Evolutionary conservation across 2,329 filamentous ascomycete species (phyloP).

Genomic region (Arthrinium puccinioides): DNA sequence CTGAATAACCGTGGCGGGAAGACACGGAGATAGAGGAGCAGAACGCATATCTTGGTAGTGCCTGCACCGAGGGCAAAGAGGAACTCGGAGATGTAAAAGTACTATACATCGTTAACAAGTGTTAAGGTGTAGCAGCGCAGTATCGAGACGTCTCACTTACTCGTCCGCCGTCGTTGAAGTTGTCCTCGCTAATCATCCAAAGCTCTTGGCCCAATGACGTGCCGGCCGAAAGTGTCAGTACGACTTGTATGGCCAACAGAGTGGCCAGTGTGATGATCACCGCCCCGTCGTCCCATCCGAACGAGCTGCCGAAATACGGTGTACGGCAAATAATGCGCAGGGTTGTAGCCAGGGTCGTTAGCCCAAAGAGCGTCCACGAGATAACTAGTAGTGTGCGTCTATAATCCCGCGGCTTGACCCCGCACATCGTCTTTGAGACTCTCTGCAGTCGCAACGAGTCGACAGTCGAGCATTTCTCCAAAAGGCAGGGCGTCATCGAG

Average conservation of each 20-base stretch:
- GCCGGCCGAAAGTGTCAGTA: background rate
- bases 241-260: background rate
- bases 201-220: background rate
- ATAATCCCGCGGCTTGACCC: background rate
- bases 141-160: too few relatives aligned
- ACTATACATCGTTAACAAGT: too few relatives aligned
- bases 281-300: background rate
- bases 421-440: background rate
- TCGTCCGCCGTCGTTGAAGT: too few relatives aligned
- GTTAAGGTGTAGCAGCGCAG: too few relatives aligned
- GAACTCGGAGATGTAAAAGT: slow-evolving; percentile 31
- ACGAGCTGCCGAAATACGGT: background rate
- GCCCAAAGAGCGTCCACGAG: background rate
- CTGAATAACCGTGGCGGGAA: slow-evolving; percentile 35
- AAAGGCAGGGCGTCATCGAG: background rate
- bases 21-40: slow-evolving; percentile 49
- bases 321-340: background rate
- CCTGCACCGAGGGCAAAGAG: slow-evolving; percentile 8
- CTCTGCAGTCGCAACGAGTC: background rate
- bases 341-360: background rate
- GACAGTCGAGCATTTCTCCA: background rate
- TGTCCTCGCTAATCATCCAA: slow-evolving; percentile 38
- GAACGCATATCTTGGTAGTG: slow-evolving; percentile 30
- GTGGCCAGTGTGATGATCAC: background rate
- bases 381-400: background rate